Base-by-base conservation (phyloP, 805 yeast species). In the Crinitomyces ghanaensis region DNA sequence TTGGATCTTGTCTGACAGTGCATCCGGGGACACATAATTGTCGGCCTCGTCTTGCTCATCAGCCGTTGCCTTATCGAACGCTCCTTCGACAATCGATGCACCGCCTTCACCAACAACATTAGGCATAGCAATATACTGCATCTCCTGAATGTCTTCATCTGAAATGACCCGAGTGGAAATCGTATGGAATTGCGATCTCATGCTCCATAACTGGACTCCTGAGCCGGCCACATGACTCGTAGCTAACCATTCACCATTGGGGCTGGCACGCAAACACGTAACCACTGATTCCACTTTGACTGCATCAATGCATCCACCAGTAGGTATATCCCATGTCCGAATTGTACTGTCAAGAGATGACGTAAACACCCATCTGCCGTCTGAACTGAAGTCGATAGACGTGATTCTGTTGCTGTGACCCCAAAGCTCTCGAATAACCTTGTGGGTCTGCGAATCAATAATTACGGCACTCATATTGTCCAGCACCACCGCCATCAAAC, bases 241-340 rank as follows among this genome's bases (percentile, higher is more conserved):
- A 1, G 96, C 97, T 36, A 91, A 65, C 55, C 77, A 72, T 45
- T 91, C 96, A 28, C 95, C 95, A 36, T 74, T 66, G 2, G 93
- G 93, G 11, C 95, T 81, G 42, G 91, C 70, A 49, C 77, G 73
- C 20, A 93, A 64, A 35, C 70, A 63, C 0, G 96, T 84, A 3
- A 79, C 93, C n/a, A 85, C 86, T 45, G 67, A 72, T 2, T 78
- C 74, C 17, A 91, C 67, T 34, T 63, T 60, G 12, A 88, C 75
- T 41, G 95, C 96, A 60, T 91, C 98, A 37, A 91, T 84, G 56
- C 97, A 88, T 1, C 86, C 83, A 31, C 98, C 97, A 1, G 95
- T 80, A 26, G 97, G 97, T 39, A 91, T 68, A 55, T 91, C 97
- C 97, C 97, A 91, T 1, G 95, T 84, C 49, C 98, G 72, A 31